A percentile compares a stretch with the other conserved stretches of the same genome.
Conservation (phyloP, 257 asterid genomes). For the Ehretia macrophylla region DNA sequence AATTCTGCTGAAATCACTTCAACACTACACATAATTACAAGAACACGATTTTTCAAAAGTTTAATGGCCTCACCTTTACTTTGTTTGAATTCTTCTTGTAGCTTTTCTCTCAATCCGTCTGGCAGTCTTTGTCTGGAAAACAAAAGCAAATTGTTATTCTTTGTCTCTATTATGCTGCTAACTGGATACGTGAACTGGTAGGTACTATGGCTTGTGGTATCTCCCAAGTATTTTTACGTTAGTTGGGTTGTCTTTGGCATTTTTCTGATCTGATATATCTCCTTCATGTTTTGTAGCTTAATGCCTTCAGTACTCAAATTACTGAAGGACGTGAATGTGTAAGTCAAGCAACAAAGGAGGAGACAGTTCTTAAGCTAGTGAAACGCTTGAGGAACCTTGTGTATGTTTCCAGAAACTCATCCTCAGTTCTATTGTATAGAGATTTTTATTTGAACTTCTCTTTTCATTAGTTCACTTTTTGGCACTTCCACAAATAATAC, state of each 20-base stretch:
- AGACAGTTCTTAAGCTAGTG: constrained; percentile 53
- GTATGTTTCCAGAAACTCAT: constrained; percentile 45
- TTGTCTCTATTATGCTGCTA: constrained; percentile 76
- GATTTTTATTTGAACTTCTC: background rate
- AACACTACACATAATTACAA: no score
- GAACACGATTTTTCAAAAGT: no score
- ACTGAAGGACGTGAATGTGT: constrained; percentile 39
- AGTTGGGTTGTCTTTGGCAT: background rate
- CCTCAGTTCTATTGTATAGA: background rate
- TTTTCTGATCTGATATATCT: constrained; percentile 17
- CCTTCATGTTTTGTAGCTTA: constrained; percentile 46
- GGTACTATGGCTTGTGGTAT: background rate
- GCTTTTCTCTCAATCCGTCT: constrained; percentile 46
- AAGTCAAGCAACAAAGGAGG: constrained; percentile 70
- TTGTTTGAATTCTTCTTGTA: constrained; percentile 27
- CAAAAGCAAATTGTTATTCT: constrained; percentile 62
- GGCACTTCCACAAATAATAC: no score
- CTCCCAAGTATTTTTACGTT: background rate
- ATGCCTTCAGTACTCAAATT: constrained; percentile 72
- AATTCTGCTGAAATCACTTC: no score
- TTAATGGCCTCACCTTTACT: no score
- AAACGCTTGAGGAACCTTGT: constrained; percentile 79
- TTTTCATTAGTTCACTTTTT: no score
- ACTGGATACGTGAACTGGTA: constrained; percentile 90
- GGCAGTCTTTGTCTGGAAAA: constrained; percentile 62